phyloP scores from a whole-genome alignment of 768 basidiomycete species.

The Suillus decipiens region DNA sequence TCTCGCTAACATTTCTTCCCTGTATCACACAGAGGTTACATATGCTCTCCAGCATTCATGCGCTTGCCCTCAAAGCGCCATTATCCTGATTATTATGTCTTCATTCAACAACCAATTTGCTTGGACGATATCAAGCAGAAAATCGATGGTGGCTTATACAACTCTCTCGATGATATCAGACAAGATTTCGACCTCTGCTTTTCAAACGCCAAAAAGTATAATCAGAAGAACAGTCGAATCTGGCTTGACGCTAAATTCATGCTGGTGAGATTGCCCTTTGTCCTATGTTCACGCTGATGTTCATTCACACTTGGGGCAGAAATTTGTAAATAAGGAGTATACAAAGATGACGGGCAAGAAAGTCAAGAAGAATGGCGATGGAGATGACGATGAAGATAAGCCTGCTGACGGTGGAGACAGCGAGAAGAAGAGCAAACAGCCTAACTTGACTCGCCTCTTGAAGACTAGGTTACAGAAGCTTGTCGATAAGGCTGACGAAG shows the following conservation, averaged over 20 bases:
- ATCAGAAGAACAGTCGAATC: constrained; percentile 76
- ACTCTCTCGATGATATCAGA: constrained; percentile 64
- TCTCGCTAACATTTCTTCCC: constrained; percentile 33
- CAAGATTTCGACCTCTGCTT: constrained; percentile 79
- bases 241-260: constrained; percentile 82
- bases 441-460: constrained; percentile 66
- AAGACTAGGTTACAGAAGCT: constrained; percentile 73
- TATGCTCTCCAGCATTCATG: constrained; percentile 65
- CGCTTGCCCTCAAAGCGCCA: constrained; percentile 68
- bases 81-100: constrained; percentile 85
- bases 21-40: constrained; percentile 55
- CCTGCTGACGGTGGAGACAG: constrained; percentile 45
- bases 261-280: constrained; percentile 52
- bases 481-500: constrained; percentile 67
- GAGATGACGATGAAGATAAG: constrained; percentile 42
- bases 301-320: constrained; percentile 34
- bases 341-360: constrained; percentile 45
- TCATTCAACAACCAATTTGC: constrained; percentile 82
- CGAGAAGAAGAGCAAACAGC: constrained; percentile 52
- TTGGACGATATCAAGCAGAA: constrained; percentile 87
- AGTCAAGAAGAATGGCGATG: constrained; percentile 39
- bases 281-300: constrained; percentile 8
- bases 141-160: constrained; percentile 60
- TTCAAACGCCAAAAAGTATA: constrained; percentile 80
- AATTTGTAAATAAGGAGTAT: constrained; percentile 49